Conservation (phyloP, 192 early-diverging fungal genomes). For the Gigaspora rosea region DNA sequence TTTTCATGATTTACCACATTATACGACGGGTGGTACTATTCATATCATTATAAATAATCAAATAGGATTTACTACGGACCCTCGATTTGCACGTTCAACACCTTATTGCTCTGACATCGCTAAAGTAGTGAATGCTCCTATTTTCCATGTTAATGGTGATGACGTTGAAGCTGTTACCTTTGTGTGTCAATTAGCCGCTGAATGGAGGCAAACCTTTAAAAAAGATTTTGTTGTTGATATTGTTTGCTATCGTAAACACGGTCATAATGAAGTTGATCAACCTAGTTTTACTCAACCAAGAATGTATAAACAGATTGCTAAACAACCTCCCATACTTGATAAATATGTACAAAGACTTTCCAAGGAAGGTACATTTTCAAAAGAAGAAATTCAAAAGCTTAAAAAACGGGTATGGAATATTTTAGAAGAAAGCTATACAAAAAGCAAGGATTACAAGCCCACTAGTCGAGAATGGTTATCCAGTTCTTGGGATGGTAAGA, state of each 20-base stretch:
- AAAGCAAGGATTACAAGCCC: constrained; percentile 88
- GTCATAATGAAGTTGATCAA: constrained; percentile 99
- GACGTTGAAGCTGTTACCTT: constrained; percentile 96
- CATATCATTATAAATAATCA: constrained; percentile 99
- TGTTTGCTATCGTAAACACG: constrained; percentile 96
- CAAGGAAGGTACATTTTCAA: constrained; percentile 80
- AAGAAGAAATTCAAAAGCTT: constrained; percentile 81
- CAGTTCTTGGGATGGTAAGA: constrained; percentile 84
- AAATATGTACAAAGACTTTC: constrained; percentile 86
- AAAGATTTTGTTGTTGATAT: constrained; percentile 96
- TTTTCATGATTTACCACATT: constrained; percentile 91
- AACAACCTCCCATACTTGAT: constrained; percentile 81
- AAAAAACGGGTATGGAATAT: constrained; percentile 91
- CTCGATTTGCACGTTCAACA: constrained; percentile 90
- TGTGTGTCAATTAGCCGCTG: constrained; percentile 91
- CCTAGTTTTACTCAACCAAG: constrained; percentile 97
- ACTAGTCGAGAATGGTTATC: constrained; percentile 94
- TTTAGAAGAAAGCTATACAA: constrained; percentile 89
- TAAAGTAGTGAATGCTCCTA: constrained; percentile 95
- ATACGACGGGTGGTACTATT: constrained; percentile 95
- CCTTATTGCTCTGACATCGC: constrained; percentile 98
- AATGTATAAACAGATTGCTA: constrained; percentile 91
- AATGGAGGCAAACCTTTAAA: constrained; percentile 96
- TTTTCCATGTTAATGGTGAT: constrained; percentile 98
- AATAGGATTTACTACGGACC: constrained; percentile 99